Percentiles rank a stretch among this genome's conserved stretches.
phyloP scores from a whole-genome alignment of 208 protist genomes.

The Acanthamoeba royreba region DNA sequence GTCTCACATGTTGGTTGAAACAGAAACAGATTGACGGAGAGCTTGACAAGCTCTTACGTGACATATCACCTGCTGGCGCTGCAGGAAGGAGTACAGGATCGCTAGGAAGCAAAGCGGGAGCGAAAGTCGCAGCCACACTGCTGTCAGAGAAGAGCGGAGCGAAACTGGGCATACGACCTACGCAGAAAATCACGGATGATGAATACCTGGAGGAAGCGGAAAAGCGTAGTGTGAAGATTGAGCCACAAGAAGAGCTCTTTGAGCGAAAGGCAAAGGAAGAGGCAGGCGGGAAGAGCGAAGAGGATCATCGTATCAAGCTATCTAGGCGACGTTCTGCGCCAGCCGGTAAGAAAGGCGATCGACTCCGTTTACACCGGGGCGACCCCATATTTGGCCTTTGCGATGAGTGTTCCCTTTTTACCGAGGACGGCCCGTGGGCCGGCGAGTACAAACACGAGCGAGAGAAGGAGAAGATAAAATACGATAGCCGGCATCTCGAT shows the following conservation, averaged over 20 bases:
- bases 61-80: not conserved
- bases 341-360: not conserved
- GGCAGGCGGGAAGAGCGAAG: not conserved
- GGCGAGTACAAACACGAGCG: not conserved
- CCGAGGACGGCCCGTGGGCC: not conserved
- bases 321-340: not conserved
- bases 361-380: not conserved
- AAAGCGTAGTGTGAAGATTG: not conserved
- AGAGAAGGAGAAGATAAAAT: not conserved
- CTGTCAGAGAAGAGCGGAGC: not conserved
- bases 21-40: not conserved
- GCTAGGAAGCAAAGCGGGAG: not conserved
- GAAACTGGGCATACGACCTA: not conserved
- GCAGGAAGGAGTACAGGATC: not conserved
- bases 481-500: not conserved
- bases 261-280: not conserved
- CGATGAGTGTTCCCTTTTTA: not conserved
- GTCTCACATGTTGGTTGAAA: no score
- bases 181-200: not conserved
- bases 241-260: not conserved
- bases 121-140: not conserved
- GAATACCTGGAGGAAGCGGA: not conserved
- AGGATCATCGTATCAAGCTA: not conserved
- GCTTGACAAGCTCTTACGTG: not conserved
- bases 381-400: not conserved